Base-by-base conservation (phyloP, 148 eudicot genomes). In the Cornus controversa region DNA sequence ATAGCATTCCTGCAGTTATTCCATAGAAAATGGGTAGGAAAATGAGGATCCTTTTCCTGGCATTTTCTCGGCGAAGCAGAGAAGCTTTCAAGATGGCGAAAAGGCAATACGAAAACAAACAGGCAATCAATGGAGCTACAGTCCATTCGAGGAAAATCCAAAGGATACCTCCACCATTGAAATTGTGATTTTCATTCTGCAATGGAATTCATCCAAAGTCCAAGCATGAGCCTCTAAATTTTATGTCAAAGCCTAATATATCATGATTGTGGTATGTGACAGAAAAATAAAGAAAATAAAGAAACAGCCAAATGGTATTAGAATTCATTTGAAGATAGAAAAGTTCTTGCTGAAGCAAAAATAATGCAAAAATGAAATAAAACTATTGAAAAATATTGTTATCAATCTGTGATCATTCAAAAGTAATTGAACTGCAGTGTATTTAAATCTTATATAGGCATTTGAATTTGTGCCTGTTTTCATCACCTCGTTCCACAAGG, bases 401-500 rank as follows among this genome's bases (percentile, higher is more conserved):
- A n/a, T n/a, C 1, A 47, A 8, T 47, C 53, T 47, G 7, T 47
- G 7, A 47, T 47, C 53, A 47, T 8, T 47, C 1, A 47, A 47
- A 47, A 47, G 7, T 4, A 47, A 47, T 1, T 47, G 6, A 47
- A 8, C 53, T 47, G 53, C 10, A 47, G 53, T 47, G 10, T 47
- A 13, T 18, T 58, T 58, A 4, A 40, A 58, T 58, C 2, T 20
- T 6, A 7, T 18, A 4, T 58, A n/a, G 1, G 10, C 64, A 60
- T 22, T 60, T 60, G 25, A 60, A 3, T 20, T 22, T 60, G 64
- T 60, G 18, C 22, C 5, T 60, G 18, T 66, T 66, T 28, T 27
- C n/a, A 28, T 47, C 50, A 71, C 74, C 74, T 71, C 50, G 62
- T 71, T 26, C 74, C 74, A 71, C 74, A 71, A 47, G 18, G 74